Conservation (phyloP, 148 eudicot species). For the Rhododendron vialii region DNA sequence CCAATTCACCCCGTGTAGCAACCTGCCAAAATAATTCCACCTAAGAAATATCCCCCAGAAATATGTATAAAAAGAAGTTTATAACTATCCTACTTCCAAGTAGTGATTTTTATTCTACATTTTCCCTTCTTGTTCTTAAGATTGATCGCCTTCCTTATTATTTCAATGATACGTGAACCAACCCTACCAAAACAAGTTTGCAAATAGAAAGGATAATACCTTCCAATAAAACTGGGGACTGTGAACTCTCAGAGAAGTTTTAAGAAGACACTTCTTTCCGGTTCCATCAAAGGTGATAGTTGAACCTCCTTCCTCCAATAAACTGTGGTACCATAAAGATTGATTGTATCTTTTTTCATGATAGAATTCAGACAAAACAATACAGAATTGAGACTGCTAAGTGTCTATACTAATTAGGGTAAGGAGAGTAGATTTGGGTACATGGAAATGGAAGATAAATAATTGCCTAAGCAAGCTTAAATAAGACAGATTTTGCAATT, state of each 20-base stretch:
- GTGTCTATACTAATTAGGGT: background rate
- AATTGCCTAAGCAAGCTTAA: background rate
- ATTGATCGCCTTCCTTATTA: background rate
- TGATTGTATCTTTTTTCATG: background rate
- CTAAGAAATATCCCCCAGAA: background rate
- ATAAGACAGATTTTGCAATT: background rate
- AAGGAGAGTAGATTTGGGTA: background rate
- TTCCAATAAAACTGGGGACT: constrained; percentile 87
- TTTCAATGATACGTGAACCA: background rate
- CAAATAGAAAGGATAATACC: constrained; percentile 32
- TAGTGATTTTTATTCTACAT: background rate
- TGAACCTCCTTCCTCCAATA: constrained; percentile 75
- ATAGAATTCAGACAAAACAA: background rate
- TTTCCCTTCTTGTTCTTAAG: background rate
- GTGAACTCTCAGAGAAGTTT: constrained; percentile 56
- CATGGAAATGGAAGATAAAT: background rate
- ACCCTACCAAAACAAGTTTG: background rate
- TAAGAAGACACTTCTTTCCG: constrained; percentile 37
- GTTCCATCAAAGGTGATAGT: constrained; percentile 62
- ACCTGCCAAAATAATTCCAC: constrained; percentile 36
- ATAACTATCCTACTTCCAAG: background rate
- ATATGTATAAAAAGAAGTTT: constrained; percentile 27
- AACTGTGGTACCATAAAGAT: constrained; percentile 28
- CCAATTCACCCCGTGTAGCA: constrained; percentile 80
- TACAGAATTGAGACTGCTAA: background rate